Percentiles rank a stretch among this genome's conserved stretches.
These are phyloP conservation scores for Fusarium mangiferae DNA, from an alignment of 2,329 filamentous ascomycete species.

Conservation along the genomic window DNA sequence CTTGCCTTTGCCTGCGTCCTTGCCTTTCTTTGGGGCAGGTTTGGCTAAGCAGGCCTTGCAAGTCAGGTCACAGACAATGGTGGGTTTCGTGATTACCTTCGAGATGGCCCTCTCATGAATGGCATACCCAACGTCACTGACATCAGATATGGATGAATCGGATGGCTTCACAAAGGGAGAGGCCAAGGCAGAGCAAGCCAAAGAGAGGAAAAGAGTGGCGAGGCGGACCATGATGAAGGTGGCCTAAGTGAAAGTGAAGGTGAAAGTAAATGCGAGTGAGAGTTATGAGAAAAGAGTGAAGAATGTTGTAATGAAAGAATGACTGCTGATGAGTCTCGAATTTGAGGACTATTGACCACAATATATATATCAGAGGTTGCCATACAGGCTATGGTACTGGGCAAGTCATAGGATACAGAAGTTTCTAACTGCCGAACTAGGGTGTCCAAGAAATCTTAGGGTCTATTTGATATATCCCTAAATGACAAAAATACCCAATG, in stretches of 20 bases:
- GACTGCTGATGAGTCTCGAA: neutral
- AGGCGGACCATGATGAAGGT: neutral
- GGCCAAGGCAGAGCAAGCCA: neutral
- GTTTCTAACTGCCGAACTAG: neutral
- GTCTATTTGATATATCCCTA: neutral
- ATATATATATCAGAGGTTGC: neutral
- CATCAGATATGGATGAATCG: neutral
- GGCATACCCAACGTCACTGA: too few relatives aligned
- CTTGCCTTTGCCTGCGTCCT: neutral
- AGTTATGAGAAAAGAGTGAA: neutral
- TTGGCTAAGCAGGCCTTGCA: neutral
- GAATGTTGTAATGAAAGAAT: neutral
- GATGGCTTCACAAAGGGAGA: neutral
- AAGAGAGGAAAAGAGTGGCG: neutral
- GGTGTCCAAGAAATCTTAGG: neutral
- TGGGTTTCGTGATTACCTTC: neutral
- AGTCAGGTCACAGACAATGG: neutral
- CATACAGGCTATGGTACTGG: accelerated
- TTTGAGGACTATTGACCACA: neutral
- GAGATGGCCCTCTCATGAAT: neutral
- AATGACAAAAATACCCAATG: neutral
- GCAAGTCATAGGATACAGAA: neutral
- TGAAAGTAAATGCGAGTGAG: neutral
- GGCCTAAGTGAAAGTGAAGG: neutral
- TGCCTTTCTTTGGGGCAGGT: neutral